These are phyloP conservation scores for Wickerhamiella azyma DNA, from an alignment of 805 yeast species.

Conservation along the genomic window DNA sequence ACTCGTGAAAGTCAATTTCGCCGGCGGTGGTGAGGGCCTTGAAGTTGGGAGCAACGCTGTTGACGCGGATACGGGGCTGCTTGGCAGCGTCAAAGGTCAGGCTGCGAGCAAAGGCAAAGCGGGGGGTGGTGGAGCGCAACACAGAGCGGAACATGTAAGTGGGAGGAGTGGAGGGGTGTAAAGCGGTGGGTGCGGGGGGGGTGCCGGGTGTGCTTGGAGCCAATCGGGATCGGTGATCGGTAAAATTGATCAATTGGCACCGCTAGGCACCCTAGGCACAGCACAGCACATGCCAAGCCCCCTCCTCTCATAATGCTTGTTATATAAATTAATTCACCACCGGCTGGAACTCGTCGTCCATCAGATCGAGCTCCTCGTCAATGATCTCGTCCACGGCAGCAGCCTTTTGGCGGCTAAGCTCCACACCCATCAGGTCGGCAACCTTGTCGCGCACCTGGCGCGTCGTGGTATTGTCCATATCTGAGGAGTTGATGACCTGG, in stretches of 20 bases:
- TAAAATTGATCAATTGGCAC: too few species aligned
- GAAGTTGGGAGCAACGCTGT: conserved; percentile 80
- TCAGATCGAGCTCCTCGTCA: conserved; percentile 24
- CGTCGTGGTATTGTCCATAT: conserved; percentile 27
- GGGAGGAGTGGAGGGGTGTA: background rate
- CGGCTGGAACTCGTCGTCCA: conserved; percentile 7
- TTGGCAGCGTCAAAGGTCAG: conserved; percentile 17
- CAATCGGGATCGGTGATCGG: too few species aligned
- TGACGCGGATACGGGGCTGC: conserved; percentile 46
- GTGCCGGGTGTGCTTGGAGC: too few species aligned
- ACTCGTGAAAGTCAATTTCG: conserved; percentile 73
- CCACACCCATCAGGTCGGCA: conserved; percentile 26
- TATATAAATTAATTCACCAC: background rate
- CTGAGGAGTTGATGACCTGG: conserved; percentile 23
- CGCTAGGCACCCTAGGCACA: too few species aligned
- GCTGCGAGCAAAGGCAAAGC: background rate
- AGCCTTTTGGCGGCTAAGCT: conserved; percentile 22
- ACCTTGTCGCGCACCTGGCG: conserved; percentile 26
- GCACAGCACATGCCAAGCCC: too few species aligned
- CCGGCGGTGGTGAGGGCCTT: conserved; percentile 73
- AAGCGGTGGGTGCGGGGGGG: too few species aligned
- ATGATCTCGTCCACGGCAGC: conserved; percentile 24
- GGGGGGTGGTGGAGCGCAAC: background rate
- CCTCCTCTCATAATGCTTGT: too few species aligned
- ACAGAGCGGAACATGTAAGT: background rate